Conservation (phyloP, 2,329 filamentous ascomycete species). For the Ceratocystis smalleyi region DNA sequence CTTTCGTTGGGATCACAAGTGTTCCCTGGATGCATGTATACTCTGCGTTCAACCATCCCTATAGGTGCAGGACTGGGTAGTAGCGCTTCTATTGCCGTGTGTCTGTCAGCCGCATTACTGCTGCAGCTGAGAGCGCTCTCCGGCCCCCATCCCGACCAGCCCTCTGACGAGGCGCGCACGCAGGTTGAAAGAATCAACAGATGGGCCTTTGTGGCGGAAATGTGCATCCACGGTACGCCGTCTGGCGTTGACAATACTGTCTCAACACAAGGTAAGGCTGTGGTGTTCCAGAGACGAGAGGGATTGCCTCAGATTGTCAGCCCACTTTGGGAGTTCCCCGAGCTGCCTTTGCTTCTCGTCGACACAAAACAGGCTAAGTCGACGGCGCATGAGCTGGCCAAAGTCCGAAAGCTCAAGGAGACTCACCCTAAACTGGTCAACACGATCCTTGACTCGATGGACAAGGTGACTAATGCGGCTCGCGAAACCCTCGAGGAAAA, state of each 20-base stretch:
- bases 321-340: conserved; percentile 73
- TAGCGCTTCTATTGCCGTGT: conserved; percentile 88
- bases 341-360: conserved; percentile 76
- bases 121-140: conserved; percentile 77
- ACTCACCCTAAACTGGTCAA: conserved; percentile 63
- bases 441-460: conserved; percentile 71
- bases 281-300: conserved; percentile 59
- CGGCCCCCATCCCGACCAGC: conserved; percentile 84
- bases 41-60: conserved; percentile 81
- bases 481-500: conserved; percentile 40
- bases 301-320: conserved; percentile 38
- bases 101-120: conserved; percentile 67
- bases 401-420: conserved; percentile 59
- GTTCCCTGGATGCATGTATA: conserved; percentile 73
- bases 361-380: conserved; percentile 81
- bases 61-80: conserved; percentile 83
- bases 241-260: conserved; percentile 97
- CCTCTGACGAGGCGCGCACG: conserved; percentile 66
- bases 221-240: conserved; percentile 95
- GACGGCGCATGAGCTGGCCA: conserved; percentile 70
- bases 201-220: conserved; percentile 93
- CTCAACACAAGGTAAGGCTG: conserved; percentile 80
- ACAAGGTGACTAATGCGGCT: conserved; percentile 48
- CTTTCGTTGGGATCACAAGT: conserved; percentile 67
- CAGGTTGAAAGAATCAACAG: conserved; percentile 92